These are phyloP conservation scores for Cyberlindnera nakhonratchasimensis DNA, from an alignment of 805 yeast species.

Conservation along the genomic window DNA sequence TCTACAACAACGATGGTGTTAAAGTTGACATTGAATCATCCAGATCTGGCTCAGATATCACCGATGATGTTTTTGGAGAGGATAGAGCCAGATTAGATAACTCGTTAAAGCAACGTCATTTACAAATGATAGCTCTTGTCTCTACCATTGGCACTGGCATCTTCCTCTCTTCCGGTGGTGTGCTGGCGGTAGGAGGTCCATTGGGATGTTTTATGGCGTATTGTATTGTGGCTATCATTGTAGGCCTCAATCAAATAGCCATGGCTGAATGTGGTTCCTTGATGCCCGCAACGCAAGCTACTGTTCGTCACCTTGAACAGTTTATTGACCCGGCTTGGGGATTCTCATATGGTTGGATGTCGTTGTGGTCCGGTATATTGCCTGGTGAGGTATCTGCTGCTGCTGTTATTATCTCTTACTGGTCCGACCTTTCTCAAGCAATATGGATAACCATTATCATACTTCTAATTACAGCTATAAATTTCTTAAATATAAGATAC, in stretches of 20 bases:
- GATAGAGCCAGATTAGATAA: constrained; percentile 9
- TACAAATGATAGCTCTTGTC: constrained; percentile 48
- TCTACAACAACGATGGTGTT: neutral
- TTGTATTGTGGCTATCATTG: constrained; percentile 32
- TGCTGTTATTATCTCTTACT: constrained; percentile 41
- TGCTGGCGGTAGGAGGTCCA: constrained; percentile 33
- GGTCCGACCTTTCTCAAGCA: constrained; percentile 42
- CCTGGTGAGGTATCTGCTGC: constrained; percentile 46
- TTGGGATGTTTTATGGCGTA: constrained; percentile 34
- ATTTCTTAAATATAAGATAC: constrained; percentile 35
- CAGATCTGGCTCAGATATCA: neutral
- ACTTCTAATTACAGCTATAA: constrained; percentile 33
- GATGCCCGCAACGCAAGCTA: constrained; percentile 37
- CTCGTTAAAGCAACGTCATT: constrained; percentile 30
- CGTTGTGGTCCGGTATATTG: constrained; percentile 38
- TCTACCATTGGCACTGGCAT: constrained; percentile 43
- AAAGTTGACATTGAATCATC: neutral
- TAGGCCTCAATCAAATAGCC: constrained; percentile 37
- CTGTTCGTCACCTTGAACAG: constrained; percentile 33
- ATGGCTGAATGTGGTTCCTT: constrained; percentile 36
- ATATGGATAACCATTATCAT: constrained; percentile 41
- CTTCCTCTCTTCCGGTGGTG: constrained; percentile 36
- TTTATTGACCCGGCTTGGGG: constrained; percentile 42
- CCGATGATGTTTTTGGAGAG: constrained; percentile 3
- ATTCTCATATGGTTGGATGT: constrained; percentile 43